Evolutionary conservation across 1,284 basidiomycete species (phyloP).

Genomic region (Tetrapyrgos nigripes): DNA sequence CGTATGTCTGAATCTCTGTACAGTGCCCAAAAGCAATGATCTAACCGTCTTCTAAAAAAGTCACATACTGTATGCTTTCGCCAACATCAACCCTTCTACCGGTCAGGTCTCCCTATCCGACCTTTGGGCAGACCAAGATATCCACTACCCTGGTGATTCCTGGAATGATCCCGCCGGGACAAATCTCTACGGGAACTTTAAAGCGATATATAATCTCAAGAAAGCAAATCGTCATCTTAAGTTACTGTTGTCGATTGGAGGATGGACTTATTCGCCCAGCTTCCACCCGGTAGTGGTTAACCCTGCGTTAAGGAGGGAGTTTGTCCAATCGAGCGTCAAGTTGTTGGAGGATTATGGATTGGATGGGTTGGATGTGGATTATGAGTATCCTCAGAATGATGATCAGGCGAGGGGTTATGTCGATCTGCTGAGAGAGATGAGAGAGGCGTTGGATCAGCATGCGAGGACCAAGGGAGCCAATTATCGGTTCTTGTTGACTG

Average conservation of each 20-base stretch:
- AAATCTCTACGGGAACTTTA: constrained; percentile 95
- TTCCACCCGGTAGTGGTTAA: constrained; percentile 81
- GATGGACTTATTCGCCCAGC: constrained; percentile 87
- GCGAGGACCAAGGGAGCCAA: constrained; percentile 60
- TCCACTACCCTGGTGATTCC: constrained; percentile 80
- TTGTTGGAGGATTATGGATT: constrained; percentile 84
- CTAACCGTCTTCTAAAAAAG: constrained; percentile 40
- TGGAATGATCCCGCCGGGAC: constrained; percentile 86
- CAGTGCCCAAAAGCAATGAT: not conserved
- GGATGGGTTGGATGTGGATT: constrained; percentile 83
- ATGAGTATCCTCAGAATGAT: constrained; percentile 82
- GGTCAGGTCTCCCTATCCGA: constrained; percentile 92
- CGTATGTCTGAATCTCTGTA: constrained; percentile 59
- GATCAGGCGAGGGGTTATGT: constrained; percentile 78
- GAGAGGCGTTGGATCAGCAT: constrained; percentile 73
- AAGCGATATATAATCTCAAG: constrained; percentile 91
- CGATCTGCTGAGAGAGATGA: constrained; percentile 72
- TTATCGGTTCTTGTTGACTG: constrained; percentile 79
- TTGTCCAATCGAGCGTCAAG: constrained; percentile 80
- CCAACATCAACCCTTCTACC: constrained; percentile 81
- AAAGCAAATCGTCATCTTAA: constrained; percentile 87
- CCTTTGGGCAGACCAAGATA: constrained; percentile 92
- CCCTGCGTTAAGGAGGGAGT: constrained; percentile 68
- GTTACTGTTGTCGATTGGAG: constrained; percentile 87
- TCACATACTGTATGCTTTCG: constrained; percentile 90